phyloP scores from a whole-genome alignment of 805 yeast genomes.

The Monosporozyma yasuniensis region DNA sequence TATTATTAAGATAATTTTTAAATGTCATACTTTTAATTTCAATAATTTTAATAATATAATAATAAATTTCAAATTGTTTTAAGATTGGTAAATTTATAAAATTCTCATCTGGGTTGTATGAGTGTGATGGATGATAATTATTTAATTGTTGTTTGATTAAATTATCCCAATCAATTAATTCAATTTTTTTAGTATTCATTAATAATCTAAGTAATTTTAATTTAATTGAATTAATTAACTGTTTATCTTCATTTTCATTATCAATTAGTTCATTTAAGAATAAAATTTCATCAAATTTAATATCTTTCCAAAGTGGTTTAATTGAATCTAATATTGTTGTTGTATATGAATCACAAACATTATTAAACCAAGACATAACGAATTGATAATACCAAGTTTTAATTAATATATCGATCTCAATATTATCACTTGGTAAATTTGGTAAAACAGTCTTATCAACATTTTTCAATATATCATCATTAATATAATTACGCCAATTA shows the following conservation, averaged over 20 bases:
- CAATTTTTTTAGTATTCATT: conserved; percentile 18
- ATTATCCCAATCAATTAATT: conserved; percentile 22
- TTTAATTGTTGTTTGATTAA: conserved; percentile 16
- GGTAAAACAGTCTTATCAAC: conserved; percentile 11
- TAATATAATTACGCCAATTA: conserved; percentile 19
- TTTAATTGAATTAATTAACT: conserved; percentile 13
- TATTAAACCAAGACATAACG: conserved; percentile 28
- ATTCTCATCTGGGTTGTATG: not conserved
- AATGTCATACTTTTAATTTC: conserved; percentile 25
- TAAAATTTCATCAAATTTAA: conserved; percentile 26
- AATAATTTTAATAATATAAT: conserved; percentile 22
- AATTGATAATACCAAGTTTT: conserved; percentile 27
- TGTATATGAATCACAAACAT: conserved; percentile 24
- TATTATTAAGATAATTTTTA: conserved; percentile 23
- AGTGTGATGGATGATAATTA: not conserved
- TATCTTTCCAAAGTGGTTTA: conserved; percentile 23
- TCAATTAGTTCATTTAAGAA: conserved; percentile 9
- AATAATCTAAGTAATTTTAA: conserved; percentile 17
- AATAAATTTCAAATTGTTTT: conserved; percentile 23
- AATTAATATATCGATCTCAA: conserved; percentile 8
- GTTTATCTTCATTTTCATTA: conserved; percentile 3
- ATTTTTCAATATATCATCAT: conserved; percentile 18
- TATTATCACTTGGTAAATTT: conserved; percentile 2
- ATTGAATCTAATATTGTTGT: conserved; percentile 3
- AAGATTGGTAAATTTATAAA: conserved; percentile 11